Percentiles rank a stretch among this genome's conserved stretches.
Conservation (phyloP, 345 rosid genomes). For the Corchorus capsularis region DNA sequence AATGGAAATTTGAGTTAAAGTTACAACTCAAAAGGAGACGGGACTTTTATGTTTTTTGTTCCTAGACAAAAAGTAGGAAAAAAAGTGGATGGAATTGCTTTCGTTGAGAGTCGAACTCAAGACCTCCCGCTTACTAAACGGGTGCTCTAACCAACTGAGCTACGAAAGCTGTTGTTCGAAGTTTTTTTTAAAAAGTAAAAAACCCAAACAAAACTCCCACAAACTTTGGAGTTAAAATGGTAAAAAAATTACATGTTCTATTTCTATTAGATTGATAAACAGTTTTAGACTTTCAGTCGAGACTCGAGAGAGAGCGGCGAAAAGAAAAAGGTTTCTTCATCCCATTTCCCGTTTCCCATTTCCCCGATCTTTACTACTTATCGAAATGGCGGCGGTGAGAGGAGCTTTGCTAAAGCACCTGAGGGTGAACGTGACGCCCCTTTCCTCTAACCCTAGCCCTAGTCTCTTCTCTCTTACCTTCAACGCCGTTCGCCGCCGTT, state of each 20-base stretch:
- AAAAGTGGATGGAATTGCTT: constrained; percentile 38
- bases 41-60: too few species aligned
- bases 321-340: too few species aligned
- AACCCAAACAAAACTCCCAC: neutral
- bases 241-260: too few species aligned
- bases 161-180: constrained; percentile 55
- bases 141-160: constrained; percentile 99
- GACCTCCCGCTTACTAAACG: constrained; percentile 98
- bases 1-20: neutral
- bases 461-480: constrained; percentile 40
- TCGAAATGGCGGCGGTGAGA: constrained; percentile 63
- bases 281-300: too few species aligned
- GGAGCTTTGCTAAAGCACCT: constrained; percentile 69
- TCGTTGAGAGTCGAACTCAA: constrained; percentile 96
- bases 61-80: neutral
- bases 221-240: too few species aligned
- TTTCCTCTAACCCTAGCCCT: constrained; percentile 38
- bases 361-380: neutral
- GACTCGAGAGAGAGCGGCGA: neutral
- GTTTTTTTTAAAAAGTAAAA: too few species aligned
- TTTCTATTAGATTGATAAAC: too few species aligned
- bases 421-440: constrained; percentile 49
- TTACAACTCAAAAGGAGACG: neutral
- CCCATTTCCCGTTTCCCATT: neutral
- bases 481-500: constrained; percentile 51